These are phyloP conservation scores for Phytophthora foliorum DNA, from an alignment of 352 stramenopile genomes.

Conservation along the genomic window DNA sequence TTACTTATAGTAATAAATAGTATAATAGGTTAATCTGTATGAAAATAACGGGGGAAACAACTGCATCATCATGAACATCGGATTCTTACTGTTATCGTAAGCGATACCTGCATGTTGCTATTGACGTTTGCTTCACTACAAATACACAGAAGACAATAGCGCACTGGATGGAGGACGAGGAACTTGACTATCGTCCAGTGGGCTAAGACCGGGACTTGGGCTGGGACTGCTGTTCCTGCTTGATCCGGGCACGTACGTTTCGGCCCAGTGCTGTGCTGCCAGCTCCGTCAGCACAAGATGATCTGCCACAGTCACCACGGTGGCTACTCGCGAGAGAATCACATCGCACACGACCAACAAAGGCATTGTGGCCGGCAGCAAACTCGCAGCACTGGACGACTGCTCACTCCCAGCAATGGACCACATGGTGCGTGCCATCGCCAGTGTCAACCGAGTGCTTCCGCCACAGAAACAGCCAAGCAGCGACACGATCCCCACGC, in stretches of 20 bases:
- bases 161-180: slow-evolving; percentile 28
- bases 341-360: slow-evolving; percentile 55
- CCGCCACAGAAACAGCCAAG: slow-evolving; percentile 52
- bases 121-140: slow-evolving; percentile 10
- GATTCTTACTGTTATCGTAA: no score
- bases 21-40: no score
- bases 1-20: no score
- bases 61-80: no score
- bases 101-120: no score
- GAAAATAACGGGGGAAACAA: no score
- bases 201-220: slow-evolving; percentile 4
- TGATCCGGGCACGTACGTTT: slow-evolving; percentile 38
- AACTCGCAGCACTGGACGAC: slow-evolving; percentile 9
- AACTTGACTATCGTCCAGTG: slow-evolving; percentile 21
- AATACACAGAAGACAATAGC: slow-evolving; percentile 30
- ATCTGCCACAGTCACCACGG: slow-evolving; percentile 45
- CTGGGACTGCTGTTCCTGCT: not conserved
- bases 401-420: slow-evolving; percentile 17
- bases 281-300: slow-evolving; percentile 56
- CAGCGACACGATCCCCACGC: slow-evolving; percentile 33
- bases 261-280: slow-evolving; percentile 53
- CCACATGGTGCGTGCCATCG: slow-evolving; percentile 41
- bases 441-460: slow-evolving; percentile 29
- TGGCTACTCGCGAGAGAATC: slow-evolving; percentile 44
- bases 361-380: slow-evolving; percentile 39